Percentiles rank a stretch among this genome's conserved stretches.
phyloP scores from a whole-genome alignment of 345 rosid genomes.

The Crucihimalaya himalaica region DNA sequence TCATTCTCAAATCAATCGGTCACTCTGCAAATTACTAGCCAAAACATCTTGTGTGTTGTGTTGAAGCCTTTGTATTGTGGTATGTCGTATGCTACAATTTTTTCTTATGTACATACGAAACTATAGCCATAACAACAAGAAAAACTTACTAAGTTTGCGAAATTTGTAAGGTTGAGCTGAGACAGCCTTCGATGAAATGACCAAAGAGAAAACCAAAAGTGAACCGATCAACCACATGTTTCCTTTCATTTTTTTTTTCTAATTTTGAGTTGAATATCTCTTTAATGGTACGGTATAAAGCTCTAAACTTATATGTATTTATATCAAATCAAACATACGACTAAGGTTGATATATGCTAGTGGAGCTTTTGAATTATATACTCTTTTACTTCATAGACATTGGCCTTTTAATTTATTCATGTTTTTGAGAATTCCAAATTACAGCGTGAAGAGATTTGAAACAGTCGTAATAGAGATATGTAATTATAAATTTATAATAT shows the following conservation, averaged over 20 bases:
- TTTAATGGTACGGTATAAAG: no score
- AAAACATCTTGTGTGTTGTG: no score
- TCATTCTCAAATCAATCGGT: neutral
- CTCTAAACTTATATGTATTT: neutral
- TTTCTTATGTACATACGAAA: no score
- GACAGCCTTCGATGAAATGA: neutral
- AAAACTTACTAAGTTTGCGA: slow-evolving; percentile 2
- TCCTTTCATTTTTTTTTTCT: neutral
- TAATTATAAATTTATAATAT: neutral
- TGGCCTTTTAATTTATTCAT: neutral
- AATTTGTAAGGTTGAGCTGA: neutral
- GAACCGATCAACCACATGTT: neutral
- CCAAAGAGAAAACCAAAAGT: neutral
- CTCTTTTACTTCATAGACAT: neutral
- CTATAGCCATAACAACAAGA: neutral
- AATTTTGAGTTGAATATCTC: neutral
- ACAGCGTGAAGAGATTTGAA: slow-evolving; percentile 20
- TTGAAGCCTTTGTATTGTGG: no score
- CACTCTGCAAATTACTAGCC: neutral
- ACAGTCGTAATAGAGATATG: neutral
- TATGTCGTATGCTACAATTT: no score
- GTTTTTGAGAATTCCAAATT: neutral
- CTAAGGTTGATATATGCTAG: neutral
- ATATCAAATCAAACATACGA: slow-evolving; percentile 16
- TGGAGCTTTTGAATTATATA: neutral